Evolutionary conservation across 306 rosid species (phyloP), one percentile per base, ranked within the genome.

Genomic region (Cucurbita maxima): DNA sequence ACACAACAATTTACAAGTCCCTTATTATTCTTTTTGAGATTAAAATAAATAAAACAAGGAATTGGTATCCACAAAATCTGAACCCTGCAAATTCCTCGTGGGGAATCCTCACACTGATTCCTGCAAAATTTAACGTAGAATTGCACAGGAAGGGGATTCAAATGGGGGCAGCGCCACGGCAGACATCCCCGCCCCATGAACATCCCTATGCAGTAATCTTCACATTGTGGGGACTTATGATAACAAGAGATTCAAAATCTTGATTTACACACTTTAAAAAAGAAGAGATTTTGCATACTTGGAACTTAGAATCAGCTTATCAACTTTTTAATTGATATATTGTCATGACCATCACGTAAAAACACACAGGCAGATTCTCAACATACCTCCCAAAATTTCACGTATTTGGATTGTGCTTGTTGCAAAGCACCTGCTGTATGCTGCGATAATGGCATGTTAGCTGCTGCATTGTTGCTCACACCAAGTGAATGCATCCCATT

Each of bases 341-440:
- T 69, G 48, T 48, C 74, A 69, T 50, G 43, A 38, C 34, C 50
- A 69, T 69, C 74, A 34, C 40, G 58, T 45, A 50, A 70, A 70
- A 14, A 69, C 57, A 70, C 58, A 70, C 58, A 34, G 45, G 41
- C 52, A 52, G 59, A 45, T 40, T 22, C 58, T 34, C 58, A 51
- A 80, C 85, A 78, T 82, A 95, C 99, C 97, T 95, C 97, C 99
- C 99, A 95, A 75, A 95, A 94, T 86, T 80, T 95, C 74, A 95
- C 84, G 77, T 95, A 95, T 82, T 95, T 95, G 45, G 99, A 95
- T 84, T 83, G 96, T 70, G 85, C 67, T 76, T 91, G 77, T 69
- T 82, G 90, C 76, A 86, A 73, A 81, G 84, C 92, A 75, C 86
- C 89, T 67, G 92, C 79, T 37, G 92, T 77, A 75, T 87, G 94